These are phyloP conservation scores for Leccinum pellstonianum DNA, from an alignment of 768 basidiomycete species.

Conservation along the genomic window DNA sequence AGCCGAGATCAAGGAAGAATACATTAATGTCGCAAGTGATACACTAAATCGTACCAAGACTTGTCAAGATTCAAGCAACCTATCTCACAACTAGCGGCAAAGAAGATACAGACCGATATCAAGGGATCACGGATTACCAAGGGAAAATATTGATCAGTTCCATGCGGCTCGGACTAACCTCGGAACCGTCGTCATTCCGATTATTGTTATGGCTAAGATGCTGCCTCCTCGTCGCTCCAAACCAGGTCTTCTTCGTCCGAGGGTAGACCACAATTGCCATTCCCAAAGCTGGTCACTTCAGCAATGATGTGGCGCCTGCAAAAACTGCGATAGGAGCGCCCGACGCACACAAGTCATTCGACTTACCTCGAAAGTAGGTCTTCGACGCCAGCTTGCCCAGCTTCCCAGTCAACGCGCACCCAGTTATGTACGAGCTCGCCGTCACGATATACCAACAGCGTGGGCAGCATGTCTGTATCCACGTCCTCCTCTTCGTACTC, in stretches of 20 bases:
- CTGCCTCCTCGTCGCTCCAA: conserved; percentile 51
- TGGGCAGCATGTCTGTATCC: conserved; percentile 78
- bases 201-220: background rate
- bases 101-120: background rate
- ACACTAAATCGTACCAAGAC: background rate
- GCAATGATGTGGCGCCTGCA: conserved; percentile 29
- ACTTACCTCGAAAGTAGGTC: conserved; percentile 61
- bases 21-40: background rate
- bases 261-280: conserved; percentile 48
- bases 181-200: background rate
- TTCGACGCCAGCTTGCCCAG: conserved; percentile 62
- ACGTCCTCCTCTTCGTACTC: conserved; percentile 60
- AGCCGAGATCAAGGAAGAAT: background rate
- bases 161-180: background rate
- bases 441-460: conserved; percentile 72
- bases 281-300: conserved; percentile 18
- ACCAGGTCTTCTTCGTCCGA: conserved; percentile 51
- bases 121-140: background rate
- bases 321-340: background rate
- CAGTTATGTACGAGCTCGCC: conserved; percentile 86
- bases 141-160: background rate
- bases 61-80: background rate
- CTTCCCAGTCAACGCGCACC: conserved; percentile 89
- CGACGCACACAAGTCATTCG: background rate
- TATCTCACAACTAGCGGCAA: background rate